Conservation (phyloP, 2,329 filamentous ascomycete genomes). For the Dothideomycetes sp. region DNA sequence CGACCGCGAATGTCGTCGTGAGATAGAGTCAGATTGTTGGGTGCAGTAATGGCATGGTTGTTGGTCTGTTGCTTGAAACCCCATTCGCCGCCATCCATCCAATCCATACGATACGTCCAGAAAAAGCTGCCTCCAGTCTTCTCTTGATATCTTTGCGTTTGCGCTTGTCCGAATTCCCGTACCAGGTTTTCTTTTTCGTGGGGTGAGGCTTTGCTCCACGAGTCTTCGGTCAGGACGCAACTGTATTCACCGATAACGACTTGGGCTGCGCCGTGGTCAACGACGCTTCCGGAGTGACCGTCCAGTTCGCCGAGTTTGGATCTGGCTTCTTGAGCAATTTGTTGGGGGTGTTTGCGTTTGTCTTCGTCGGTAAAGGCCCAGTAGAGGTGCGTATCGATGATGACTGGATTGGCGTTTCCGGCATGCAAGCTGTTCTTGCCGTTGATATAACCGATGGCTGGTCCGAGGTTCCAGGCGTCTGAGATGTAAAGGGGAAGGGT, state of each 20-base stretch:
- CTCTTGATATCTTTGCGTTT: constrained; percentile 42
- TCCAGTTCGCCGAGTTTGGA: constrained; percentile 38
- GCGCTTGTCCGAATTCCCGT: constrained; percentile 39
- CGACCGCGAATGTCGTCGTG: constrained; percentile 30
- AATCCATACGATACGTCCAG: constrained; percentile 54
- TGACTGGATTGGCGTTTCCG: constrained; percentile 35
- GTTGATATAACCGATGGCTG: constrained; percentile 38
- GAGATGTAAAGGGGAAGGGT: constrained; percentile 48
- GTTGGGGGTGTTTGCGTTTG: constrained; percentile 41
- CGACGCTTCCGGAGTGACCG: constrained; percentile 39
- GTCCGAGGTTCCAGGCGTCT: constrained; percentile 47
- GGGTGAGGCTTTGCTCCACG: constrained; percentile 33
- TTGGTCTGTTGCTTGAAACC: constrained; percentile 47
- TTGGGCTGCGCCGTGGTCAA: constrained; percentile 42
- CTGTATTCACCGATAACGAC: constrained; percentile 51
- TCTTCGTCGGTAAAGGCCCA: constrained; percentile 49
- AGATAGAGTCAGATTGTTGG: constrained; percentile 31
- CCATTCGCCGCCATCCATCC: constrained; percentile 55
- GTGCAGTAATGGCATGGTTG: constrained; percentile 33
- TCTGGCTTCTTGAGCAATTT: constrained; percentile 41
- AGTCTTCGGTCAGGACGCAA: constrained; percentile 45
- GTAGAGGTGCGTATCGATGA: constrained; percentile 52
- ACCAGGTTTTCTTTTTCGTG: constrained; percentile 32
- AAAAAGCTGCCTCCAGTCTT: constrained; percentile 46
- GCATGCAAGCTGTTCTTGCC: constrained; percentile 30